Evolutionary conservation across 768 basidiomycete genomes (phyloP), one percentile per base, ranked within the genome.

Genomic region (Rhodotorula taiwanensis): DNA sequence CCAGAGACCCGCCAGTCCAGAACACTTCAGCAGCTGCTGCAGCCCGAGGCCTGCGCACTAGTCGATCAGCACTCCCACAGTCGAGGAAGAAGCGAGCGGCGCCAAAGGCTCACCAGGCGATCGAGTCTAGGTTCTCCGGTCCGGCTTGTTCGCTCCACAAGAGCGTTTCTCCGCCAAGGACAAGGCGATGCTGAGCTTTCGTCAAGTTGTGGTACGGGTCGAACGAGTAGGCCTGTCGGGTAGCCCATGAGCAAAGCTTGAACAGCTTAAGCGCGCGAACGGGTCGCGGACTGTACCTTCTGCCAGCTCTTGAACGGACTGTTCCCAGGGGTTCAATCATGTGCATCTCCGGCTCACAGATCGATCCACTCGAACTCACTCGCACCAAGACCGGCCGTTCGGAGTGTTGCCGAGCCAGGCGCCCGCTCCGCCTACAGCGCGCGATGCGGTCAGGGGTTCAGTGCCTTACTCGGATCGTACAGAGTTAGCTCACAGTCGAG

Each of bases 221-320:
- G 76, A 88, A 89, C 5, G 83, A 82, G 75, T 85, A 86, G 2
- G 86, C 85, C 76, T 83, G 81, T 6, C 7, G 3, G 44, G 14
- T 15, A 30, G 25, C 5, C 21, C 25, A 31, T n/a, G 2, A 23
- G 2, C 11, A 11, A 30, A n/a, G n/a, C n/a, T n/a, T n/a, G n/a
- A n/a, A n/a, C n/a, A n/a, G n/a, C n/a, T n/a, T n/a, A n/a, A n/a
- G n/a, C n/a, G n/a, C n/a, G n/a, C n/a, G n/a, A n/a, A n/a, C n/a
- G n/a, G n/a, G n/a, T 44, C 11, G 43, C 43, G 43, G 23, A 21
- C 21, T 52, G 13, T 10, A 49, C 59, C 47, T 55, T 52, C 72
- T 86, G 83, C 87, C 87, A 89, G 10, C 83, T 83, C 75, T 87
- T 87, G 82, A 84, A 87, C 1, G 86, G 85, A 70, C 50, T 51